Base-by-base conservation (phyloP, 306 rosid genomes). In the Sindora glabra region DNA sequence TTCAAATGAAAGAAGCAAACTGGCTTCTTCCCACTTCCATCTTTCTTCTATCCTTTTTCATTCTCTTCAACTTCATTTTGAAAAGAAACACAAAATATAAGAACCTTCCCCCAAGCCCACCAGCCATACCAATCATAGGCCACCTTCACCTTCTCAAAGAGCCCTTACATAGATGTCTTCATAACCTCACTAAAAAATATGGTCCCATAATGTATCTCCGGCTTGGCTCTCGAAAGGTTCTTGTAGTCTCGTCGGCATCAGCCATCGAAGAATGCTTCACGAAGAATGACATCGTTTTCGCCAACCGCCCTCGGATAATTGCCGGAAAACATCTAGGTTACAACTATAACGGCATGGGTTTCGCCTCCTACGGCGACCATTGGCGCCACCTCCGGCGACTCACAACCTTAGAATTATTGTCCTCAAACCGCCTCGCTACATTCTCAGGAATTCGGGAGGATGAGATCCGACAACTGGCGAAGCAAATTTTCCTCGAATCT, bases 91-190 rank as follows among this genome's bases (percentile, higher is more conserved):
- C 34, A 5, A 22, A 23, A 9, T 33, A 12, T 10, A 5, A 30
- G 16, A 76, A 66, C 15, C 66, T 58, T 0, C 79, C 82, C 8
- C 82, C 82, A 21, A 26, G 24, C 46, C 78, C 82, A 10, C 63
- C 57, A 3, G 17, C 53, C 2, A 29, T 77, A 6, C 82, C 82
- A 1, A 27, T 77, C 0, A 56, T 77, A 3, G 78, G 82, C 25
- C 75, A 77, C 39, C 75, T 72, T 29, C 70, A 72, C 48, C 82
- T 72, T 4, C 27, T 77, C 5, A 67, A 68, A 22, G 54, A 18
- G 10, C 82, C 78, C 1, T 14, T 72, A 21, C 75, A 68, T 42
- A 68, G 52, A 10, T 25, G 56, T 29, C 48, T 51, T 4, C 38
- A 59, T 12, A 38, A 41, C 25, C 61, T 25, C 69, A 45, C 59